These are phyloP conservation scores for Trypanosoma avium DNA, from an alignment of 208 protist species.

Conservation along the genomic window DNA sequence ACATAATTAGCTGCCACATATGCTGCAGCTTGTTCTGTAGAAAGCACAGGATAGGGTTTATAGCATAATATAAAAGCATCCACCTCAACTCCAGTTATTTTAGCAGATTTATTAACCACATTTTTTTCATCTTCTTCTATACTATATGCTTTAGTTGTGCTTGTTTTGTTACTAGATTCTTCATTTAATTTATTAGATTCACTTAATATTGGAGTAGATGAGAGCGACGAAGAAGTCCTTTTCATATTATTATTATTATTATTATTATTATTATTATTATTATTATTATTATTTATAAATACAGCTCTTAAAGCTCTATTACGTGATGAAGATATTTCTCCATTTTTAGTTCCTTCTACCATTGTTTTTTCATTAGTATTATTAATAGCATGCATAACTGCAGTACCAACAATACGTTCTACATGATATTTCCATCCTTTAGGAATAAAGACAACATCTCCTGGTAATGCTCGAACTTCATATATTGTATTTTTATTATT, in stretches of 20 bases:
- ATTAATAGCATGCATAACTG: slow-evolving; percentile 25
- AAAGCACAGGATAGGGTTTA: slow-evolving; percentile 65
- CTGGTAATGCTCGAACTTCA: slow-evolving; percentile 74
- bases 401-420: slow-evolving; percentile 57
- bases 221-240: no score
- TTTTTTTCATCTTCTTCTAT: background rate
- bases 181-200: no score
- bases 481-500: slow-evolving; percentile 24
- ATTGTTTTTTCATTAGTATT: background rate
- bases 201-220: no score
- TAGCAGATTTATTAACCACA: background rate
- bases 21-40: slow-evolving; percentile 47
- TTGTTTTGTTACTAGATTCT: no score
- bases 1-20: slow-evolving; percentile 85
- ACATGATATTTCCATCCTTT: slow-evolving; percentile 60
- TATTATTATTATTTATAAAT: background rate
- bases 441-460: slow-evolving; percentile 81
- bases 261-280: no score
- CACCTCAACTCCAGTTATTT: slow-evolving; percentile 36
- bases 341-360: background rate
- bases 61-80: slow-evolving; percentile 69
- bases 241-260: no score
- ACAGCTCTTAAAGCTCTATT: background rate
- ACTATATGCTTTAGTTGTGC: no score
- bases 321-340: background rate